Evolutionary conservation across 202 grass and related monocot genomes (phyloP).

Genomic region (Zoysia matrella): DNA sequence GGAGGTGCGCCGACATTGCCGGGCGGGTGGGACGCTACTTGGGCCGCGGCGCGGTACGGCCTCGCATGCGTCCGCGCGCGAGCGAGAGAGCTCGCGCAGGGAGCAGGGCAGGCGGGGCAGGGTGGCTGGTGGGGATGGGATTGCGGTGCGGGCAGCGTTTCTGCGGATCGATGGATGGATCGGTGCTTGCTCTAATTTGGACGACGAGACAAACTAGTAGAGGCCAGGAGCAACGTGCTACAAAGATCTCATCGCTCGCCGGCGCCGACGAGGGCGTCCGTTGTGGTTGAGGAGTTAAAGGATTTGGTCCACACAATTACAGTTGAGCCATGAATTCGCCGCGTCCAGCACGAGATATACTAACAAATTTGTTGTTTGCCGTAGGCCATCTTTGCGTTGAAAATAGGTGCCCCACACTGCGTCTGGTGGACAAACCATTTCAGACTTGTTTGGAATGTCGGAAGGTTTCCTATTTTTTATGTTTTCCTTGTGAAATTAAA

Average conservation of each 20-base stretch:
- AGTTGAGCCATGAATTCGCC: not conserved
- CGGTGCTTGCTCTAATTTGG: not conserved
- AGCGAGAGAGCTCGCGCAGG: not conserved
- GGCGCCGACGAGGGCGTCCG: not conserved
- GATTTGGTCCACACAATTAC: not conserved
- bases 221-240: not conserved
- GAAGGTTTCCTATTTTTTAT: not conserved
- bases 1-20: conserved; percentile 58
- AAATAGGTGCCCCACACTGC: not conserved
- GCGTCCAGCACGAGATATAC: not conserved
- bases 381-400: not conserved
- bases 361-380: not conserved
- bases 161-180: not conserved
- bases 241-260: not conserved
- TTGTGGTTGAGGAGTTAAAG: too few species aligned
- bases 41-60: conserved; percentile 27
- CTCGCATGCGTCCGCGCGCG: conserved; percentile 47
- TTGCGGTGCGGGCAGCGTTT: not conserved
- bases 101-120: not conserved
- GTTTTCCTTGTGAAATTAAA: too few species aligned
- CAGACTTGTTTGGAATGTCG: too few species aligned
- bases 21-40: conserved; percentile 9
- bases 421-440: too few species aligned
- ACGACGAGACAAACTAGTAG: not conserved
- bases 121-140: not conserved